Conservation (phyloP, 331 rosid species). For the Phaseolus coccineus region DNA sequence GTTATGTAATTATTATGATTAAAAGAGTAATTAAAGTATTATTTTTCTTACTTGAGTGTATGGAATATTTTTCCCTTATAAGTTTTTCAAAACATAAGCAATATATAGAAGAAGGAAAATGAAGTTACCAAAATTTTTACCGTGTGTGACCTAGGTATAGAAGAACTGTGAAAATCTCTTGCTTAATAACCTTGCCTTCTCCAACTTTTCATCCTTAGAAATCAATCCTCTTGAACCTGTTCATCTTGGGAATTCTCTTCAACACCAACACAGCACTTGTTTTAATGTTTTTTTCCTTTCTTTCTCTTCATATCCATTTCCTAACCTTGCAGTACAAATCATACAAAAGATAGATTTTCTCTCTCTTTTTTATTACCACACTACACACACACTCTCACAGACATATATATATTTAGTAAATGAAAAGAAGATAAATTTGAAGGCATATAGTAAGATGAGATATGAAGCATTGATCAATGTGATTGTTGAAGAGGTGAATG, state of each 20-base stretch:
- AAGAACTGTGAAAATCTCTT: neutral
- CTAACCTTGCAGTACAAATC: neutral
- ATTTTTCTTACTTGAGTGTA: neutral
- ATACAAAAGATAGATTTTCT: neutral
- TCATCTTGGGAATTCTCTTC: neutral
- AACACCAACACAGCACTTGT: neutral
- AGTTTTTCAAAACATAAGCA: neutral
- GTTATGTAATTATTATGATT: neutral
- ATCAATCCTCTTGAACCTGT: neutral
- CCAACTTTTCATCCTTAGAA: slow-evolving; percentile 4
- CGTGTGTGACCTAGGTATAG: neutral
- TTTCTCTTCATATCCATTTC: neutral
- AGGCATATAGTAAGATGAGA: slow-evolving; percentile 39
- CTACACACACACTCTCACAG: neutral
- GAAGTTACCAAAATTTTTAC: neutral
- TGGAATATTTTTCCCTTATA: neutral
- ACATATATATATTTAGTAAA: no score
- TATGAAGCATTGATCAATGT: slow-evolving; percentile 38
- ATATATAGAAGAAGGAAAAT: neutral
- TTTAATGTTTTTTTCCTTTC: neutral
- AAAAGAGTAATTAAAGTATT: neutral
- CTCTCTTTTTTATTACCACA: neutral
- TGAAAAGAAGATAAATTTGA: slow-evolving; percentile 23
- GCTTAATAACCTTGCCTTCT: slow-evolving; percentile 22
- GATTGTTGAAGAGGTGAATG: slow-evolving; percentile 45